Base-by-base conservation (phyloP, 2,329 filamentous ascomycete genomes). In the Akanthomyces muscarius region DNA sequence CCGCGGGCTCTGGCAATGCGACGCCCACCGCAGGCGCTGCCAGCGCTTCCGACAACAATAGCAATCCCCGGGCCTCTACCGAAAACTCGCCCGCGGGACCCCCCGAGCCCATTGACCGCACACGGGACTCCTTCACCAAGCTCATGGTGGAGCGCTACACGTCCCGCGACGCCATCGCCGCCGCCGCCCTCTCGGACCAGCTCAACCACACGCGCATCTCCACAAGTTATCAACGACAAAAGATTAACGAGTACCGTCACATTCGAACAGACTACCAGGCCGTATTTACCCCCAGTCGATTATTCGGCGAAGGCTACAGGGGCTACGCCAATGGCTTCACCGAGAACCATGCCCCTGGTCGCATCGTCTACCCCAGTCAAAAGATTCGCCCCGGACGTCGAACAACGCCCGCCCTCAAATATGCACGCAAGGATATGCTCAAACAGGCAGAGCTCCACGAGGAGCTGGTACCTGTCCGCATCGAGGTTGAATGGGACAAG, bases 401-500 rank as follows among this genome's bases (percentile, higher is more conserved):
- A 68, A 87, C 88, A 69, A 89, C 92, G 14, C 85, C 87, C 38
- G 81, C 88, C 65, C 76, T 96, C 56, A 90, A 89, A 66, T 85
- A 93, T 66, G 84, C 86, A 69, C 87, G 90, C 70, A 92, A 92
- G 73, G 92, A 97, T 68, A 84, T 93, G 79, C 84, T 86, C 66
- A 86, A 88, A 68, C 95, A 98, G 78, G 92, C 91, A 28, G 94
- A 98, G 69, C 90, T 94, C 72, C 83, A 91, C 60, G 95, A 99
- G 74, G 92, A 97, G 72, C 80, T 99, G 61, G 91, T 98, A 1
- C 95, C 95, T 3, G 85, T 99, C 67, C 86, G 95, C 54, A 78
- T 99, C 61, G 95, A 99, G 70, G 91, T 98, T 56, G 95, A 99
- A 71, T 90, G 91, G 84, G 94, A 98, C 68, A 97, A 96, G 78